Conservation (phyloP, 106 monocot species). For the Vanilla planifolia region DNA sequence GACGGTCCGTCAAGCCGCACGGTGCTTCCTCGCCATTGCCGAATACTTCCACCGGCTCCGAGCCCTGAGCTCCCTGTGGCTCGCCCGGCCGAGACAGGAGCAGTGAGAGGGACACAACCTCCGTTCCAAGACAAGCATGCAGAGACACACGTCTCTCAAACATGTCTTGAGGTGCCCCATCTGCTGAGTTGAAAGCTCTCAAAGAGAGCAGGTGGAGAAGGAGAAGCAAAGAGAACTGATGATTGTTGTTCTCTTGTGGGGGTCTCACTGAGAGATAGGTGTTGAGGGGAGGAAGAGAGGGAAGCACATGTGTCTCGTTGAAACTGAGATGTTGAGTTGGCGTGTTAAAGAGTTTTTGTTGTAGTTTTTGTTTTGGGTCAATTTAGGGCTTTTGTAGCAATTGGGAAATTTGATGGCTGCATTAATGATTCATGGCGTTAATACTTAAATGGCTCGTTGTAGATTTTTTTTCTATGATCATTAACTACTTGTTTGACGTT, state of each 20-base stretch:
- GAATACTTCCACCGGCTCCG: conserved; percentile 81
- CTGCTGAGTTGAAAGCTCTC: background rate
- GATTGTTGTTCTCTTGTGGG: background rate
- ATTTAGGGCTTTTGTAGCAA: too few relatives aligned
- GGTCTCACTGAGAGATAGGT: background rate
- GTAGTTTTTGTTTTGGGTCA: too few relatives aligned
- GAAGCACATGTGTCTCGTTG: background rate
- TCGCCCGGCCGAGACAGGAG: conserved; percentile 49
- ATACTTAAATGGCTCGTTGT: too few relatives aligned
- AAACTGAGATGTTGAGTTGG: too few relatives aligned
- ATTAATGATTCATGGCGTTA: too few relatives aligned
- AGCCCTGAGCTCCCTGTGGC: conserved; percentile 71
- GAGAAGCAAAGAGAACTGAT: background rate
- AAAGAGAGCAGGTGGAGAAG: background rate
- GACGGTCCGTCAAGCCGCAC: conserved; percentile 52
- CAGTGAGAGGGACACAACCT: background rate
- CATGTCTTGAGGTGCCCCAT: background rate
- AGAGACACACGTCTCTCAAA: too few relatives aligned
- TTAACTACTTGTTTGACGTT: too few relatives aligned
- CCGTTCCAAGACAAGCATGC: background rate
- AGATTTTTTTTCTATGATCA: too few relatives aligned
- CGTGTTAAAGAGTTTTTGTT: too few relatives aligned
- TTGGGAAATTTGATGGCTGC: too few relatives aligned
- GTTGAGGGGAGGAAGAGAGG: background rate
- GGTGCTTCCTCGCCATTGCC: conserved; percentile 53